Evolutionary conservation across 1,284 basidiomycete species (phyloP), one percentile per base, ranked within the genome.

Genomic region (Pholiota adiposa): DNA sequence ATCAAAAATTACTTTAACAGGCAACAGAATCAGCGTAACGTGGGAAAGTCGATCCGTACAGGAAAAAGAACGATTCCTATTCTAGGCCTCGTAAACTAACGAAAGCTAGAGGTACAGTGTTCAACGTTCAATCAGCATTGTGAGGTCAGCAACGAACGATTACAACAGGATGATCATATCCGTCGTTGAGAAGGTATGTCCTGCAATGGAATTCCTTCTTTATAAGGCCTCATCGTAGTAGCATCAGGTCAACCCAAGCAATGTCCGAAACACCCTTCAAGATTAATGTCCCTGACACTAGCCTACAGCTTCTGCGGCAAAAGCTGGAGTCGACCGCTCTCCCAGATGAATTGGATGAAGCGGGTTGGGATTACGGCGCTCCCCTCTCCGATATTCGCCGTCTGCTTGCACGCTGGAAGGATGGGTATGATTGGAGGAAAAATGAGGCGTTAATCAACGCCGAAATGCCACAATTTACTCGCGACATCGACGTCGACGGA

Each of bases 391-490:
- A 83, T 61, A 67, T 84, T 2, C 65, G 72, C 18, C 74, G 79
- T 1, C 75, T 85, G 4, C 70, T 80, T 5, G 68, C 70, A 8
- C 68, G 74, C 21, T 85, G 83, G 83, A 72, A 71, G 59, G 67
- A 78, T 38, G 77, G 73, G 1, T 84, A 79, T 62, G 78, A 83
- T 69, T 85, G 83, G 83, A 74, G 76, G 25, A 74, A 70, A 58
- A 70, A 78, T 18, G 82, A 85, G 67, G 72, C 70, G 4, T 62
- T 65, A 25, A 64, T 85, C 44, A 84, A 85, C 64, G 69, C 66
- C 7, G 76, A 77, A 46, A 67, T 84, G 12, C 80, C 82, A 0
- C 81, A 82, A 68, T 85, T 82, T 63, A 84, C 77, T 44, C 71
- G 75, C n/a, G 74, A 78, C 43, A 76, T 84, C 46, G 69, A 72